Percentiles rank a stretch among this genome's conserved stretches.
These are phyloP conservation scores for Nitzschia putrida DNA, from an alignment of 108 stramenopile genomes.

Conservation along the genomic window DNA sequence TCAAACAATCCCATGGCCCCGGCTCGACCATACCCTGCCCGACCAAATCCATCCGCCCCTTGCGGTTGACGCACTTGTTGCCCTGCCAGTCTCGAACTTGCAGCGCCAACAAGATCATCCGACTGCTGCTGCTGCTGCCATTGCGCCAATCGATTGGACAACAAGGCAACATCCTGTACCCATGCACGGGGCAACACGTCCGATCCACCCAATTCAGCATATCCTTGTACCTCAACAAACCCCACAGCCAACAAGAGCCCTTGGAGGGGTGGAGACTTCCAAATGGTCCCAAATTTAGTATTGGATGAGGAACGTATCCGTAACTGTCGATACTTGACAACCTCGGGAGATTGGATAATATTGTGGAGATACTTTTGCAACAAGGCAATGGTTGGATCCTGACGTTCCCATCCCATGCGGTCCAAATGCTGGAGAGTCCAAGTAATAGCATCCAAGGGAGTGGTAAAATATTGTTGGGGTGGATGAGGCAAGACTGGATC, in stretches of 20 bases:
- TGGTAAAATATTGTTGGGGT: conserved; percentile 15
- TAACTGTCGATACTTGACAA: conserved; percentile 63
- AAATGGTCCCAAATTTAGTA: conserved; percentile 60
- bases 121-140: conserved; percentile 28
- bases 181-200: conserved; percentile 35
- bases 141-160: conserved; percentile 35
- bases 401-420: conserved; percentile 34
- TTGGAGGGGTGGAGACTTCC: conserved; percentile 63
- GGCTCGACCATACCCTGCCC: conserved; percentile 41
- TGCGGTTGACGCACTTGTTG: conserved; percentile 30
- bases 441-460: conserved; percentile 34
- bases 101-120: too few species aligned
- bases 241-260: conserved; percentile 63
- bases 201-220: conserved; percentile 53
- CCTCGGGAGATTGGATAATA: conserved; percentile 50
- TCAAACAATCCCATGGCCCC: conserved; percentile 14
- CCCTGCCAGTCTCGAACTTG: too few species aligned
- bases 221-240: conserved; percentile 58
- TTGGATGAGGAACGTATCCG: conserved; percentile 29
- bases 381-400: conserved; percentile 32
- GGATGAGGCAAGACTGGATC: conserved; percentile 51
- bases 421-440: conserved; percentile 64
- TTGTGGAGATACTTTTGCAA: conserved; percentile 64
- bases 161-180: conserved; percentile 54
- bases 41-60: conserved; percentile 68